These are phyloP conservation scores for Microbotryomycetes sp. DNA, from an alignment of 1,284 basidiomycete species.

Conservation along the genomic window DNA sequence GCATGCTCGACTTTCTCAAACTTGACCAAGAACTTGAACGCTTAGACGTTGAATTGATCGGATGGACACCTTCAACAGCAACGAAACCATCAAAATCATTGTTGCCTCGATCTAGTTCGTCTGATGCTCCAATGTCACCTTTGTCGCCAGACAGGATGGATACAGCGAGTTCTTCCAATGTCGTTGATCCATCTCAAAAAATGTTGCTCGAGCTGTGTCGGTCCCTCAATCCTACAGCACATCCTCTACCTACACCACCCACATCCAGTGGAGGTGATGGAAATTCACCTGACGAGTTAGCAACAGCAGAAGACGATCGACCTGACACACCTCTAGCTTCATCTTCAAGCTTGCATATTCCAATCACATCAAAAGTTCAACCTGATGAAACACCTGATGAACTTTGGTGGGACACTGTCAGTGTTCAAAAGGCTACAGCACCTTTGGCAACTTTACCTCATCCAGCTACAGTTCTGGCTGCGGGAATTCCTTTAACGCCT, in stretches of 20 bases:
- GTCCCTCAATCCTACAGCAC: slow-evolving; percentile 16
- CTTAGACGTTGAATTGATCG: slow-evolving; percentile 17
- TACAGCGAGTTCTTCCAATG: too few relatives aligned
- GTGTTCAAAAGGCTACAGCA: not conserved
- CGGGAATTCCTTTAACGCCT: slow-evolving; percentile 17
- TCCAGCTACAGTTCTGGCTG: slow-evolving; percentile 5
- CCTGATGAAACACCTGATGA: slow-evolving; percentile 23
- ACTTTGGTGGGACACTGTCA: slow-evolving; percentile 33
- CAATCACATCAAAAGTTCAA: not conserved
- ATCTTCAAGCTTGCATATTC: not conserved
- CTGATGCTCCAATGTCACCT: not conserved
- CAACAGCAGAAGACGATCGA: not conserved
- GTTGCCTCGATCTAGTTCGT: not conserved
- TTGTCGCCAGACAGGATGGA: not conserved
- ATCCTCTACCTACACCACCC: not conserved
- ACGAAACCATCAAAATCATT: not conserved
- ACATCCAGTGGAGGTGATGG: not conserved
- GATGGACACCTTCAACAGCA: slow-evolving; percentile 8
- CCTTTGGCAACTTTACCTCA: not conserved
- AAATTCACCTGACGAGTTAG: not conserved
- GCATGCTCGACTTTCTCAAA: slow-evolving; percentile 51
- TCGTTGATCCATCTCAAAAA: not conserved
- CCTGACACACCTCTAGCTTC: not conserved
- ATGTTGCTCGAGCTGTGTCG: not conserved
- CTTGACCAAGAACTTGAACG: slow-evolving; percentile 26